Percentiles rank a stretch among this genome's conserved stretches.
phyloP scores from a whole-genome alignment of 1,139 yeast genomes.

The Yamadazyma songkhlaensis region DNA sequence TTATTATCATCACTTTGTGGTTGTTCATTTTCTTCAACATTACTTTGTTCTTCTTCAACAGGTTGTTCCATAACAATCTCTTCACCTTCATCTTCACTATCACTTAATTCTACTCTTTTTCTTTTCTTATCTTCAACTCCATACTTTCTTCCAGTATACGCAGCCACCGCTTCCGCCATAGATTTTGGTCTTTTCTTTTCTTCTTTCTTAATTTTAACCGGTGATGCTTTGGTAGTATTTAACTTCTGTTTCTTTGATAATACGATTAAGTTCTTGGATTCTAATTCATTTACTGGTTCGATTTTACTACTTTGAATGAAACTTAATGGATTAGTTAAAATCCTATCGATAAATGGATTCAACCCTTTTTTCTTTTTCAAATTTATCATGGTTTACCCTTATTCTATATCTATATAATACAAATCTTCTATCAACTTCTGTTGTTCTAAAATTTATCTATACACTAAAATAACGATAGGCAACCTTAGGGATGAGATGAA shows the following conservation, averaged over 20 bases:
- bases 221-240: constrained; percentile 2
- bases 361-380: constrained; percentile 15
- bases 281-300: constrained; percentile 15
- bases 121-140: constrained; percentile 35
- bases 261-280: constrained; percentile 40
- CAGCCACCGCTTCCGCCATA: constrained; percentile 62
- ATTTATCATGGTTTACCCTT: constrained; percentile 5
- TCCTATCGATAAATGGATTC: constrained; percentile 53
- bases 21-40: neutral
- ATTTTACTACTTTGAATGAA: constrained; percentile 45
- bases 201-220: constrained; percentile 9
- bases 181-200: constrained; percentile 38
- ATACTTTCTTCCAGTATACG: constrained; percentile 53
- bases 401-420: neutral
- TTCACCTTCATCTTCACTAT: constrained; percentile 25
- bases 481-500: constrained; percentile 5
- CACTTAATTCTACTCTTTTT: constrained; percentile 19
- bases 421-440: neutral
- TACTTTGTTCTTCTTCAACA: neutral
- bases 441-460: too few species aligned
- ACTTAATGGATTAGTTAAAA: constrained; percentile 55
- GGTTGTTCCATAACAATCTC: constrained; percentile 8
- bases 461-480: too few species aligned
- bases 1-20: constrained; percentile 7
- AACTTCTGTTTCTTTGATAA: constrained; percentile 22